Base-by-base conservation (phyloP, 73 alveolate genomes). In the Durusdinium trenchii region DNA sequence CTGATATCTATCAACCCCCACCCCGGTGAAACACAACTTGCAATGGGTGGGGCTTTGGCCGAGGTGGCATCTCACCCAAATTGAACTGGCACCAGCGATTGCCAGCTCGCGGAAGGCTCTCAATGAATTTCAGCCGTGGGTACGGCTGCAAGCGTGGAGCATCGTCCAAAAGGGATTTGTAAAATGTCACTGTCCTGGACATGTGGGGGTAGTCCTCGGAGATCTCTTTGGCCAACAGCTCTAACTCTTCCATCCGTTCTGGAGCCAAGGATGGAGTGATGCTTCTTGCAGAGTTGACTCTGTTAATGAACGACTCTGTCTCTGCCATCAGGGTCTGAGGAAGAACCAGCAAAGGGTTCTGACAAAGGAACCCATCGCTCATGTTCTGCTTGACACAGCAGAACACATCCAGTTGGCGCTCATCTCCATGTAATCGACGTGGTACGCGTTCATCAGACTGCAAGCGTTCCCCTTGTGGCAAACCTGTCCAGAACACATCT, bases 21-120 rank as follows among this genome's bases (percentile, higher is more conserved):
- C 60, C 86, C 43, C 90, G 20, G 67, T 79, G 90, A 30, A 79
- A 79, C 45, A 43, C 46, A 10, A 79, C 90, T 28, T 47, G 45
- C 64, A 79, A 28, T 6, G 62, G 26, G 52, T 79, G 90, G 30
- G 90, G 90, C 28, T 79, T 79, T 23, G 90, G 90, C 69, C 90
- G 20, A 3, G 69, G 90, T 47, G 4, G 69, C 62, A 7, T 62
- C 32, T 79, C 69, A 1, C 90, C 90, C 90, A 79, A 47, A 26
- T 45, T 43, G 45, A 46, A 46, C 3, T 79, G 9, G 32, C 90
- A 47, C 90, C 62, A 79, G 18, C 90, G 64, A 26, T 7, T 26
- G 12, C 30, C 45, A 28, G 90, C 10, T 30, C 45, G 16, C 28
- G 23, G 36, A 30, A 47, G 69, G 1, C 32, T 7, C 32, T n/a